Evolutionary conservation across 345 rosid species (phyloP), one percentile per base, ranked within the genome.

Genomic region (Syzygium aromaticum): DNA sequence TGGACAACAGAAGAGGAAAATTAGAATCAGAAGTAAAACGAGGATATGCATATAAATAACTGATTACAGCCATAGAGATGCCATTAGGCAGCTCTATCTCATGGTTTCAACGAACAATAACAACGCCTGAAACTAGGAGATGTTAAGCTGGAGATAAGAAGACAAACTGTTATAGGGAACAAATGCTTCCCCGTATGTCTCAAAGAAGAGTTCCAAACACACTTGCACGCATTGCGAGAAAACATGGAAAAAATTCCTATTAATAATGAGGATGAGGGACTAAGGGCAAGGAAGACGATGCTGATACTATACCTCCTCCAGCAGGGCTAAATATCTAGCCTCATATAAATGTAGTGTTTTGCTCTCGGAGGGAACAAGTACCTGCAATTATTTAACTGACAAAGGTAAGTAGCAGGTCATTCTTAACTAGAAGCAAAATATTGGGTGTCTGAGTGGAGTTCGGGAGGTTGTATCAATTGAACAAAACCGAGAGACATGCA

Each of bases 361-460:
- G 61, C 90, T 94, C 95, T 96, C 98, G 7, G 96, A 91, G 56
- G 98, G 98, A 43, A 96, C 93, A 86, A 96, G 92, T 86, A 95
- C 95, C 98, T 96, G 91, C 82, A 56, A 25, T 54, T n/a, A 22
- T 87, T 61, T 5, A 28, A 51, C 30, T 33, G 23, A 67, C 54
- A 40, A 43, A 17, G 43, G 33, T 33, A 54, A 53, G 84, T 12
- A 27, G 51, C 19, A 52, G 28, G 57, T 5, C 30, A 54, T 52
- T 19, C 33, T 40, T 67, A 43, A 15, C 9, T 56, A 17, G 11
- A 85, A 56, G 27, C 7, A 19, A 43, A 56, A 56, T 85, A 56
- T 4, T 6, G 51, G 57, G 38, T 2, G 6, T 33, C 14, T 1
- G 7, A 73, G 13, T 73, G 80, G 80, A 67, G 80, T 73, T 17